Evolutionary conservation across 345 rosid species (phyloP).

Genomic region (Abelmoschus esculentus): DNA sequence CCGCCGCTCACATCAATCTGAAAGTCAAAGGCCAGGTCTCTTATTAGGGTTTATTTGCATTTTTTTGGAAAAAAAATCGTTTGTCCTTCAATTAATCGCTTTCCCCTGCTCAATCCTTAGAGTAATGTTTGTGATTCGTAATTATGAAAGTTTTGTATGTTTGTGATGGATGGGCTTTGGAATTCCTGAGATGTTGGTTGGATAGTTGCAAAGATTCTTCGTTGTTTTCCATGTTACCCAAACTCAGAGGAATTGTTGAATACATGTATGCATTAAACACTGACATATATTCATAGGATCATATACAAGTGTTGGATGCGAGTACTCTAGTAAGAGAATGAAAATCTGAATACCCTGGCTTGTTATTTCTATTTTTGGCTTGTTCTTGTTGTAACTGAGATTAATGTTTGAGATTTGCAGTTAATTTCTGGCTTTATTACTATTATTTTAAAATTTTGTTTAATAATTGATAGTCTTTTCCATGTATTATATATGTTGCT

Average conservation of each 20-base stretch:
- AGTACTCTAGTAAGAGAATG: background rate
- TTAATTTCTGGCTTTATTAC: no score
- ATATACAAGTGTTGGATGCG: background rate
- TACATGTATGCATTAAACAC: no score
- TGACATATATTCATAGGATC: no score
- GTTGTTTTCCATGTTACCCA: no score
- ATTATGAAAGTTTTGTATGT: no score
- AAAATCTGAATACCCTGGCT: background rate
- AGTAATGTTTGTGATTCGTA: no score
- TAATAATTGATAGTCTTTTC: background rate
- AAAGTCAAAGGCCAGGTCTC: conserved; percentile 92
- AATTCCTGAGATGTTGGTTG: no score
- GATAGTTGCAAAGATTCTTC: no score
- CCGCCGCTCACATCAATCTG: conserved; percentile 70
- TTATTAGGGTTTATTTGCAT: background rate
- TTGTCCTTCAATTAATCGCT: background rate
- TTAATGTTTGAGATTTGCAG: background rate
- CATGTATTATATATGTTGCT: no score
- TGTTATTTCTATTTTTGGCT: background rate
- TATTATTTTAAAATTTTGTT: background rate
- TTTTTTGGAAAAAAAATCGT: background rate
- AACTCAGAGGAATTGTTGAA: no score
- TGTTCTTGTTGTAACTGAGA: background rate
- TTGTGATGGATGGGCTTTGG: no score
- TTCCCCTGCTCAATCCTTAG: background rate